These are phyloP conservation scores for Eurotiales sp. DNA, from an alignment of 2,329 filamentous ascomycete genomes.

Conservation along the genomic window DNA sequence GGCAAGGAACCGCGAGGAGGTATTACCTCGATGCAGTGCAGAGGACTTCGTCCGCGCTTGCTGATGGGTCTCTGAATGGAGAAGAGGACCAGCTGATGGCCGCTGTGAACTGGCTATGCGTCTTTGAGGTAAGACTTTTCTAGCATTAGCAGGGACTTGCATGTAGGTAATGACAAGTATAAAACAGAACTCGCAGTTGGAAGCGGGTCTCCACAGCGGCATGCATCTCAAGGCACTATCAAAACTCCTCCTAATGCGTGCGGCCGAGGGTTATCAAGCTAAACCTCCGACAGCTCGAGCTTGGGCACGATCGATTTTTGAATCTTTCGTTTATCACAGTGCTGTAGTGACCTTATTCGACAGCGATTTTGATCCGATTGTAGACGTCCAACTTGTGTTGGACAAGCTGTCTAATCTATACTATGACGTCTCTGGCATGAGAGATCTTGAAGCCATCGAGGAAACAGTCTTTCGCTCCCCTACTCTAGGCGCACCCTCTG, in stretches of 20 bases:
- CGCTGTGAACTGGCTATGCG: not conserved
- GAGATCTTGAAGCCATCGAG: not conserved
- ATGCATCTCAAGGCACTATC: not conserved
- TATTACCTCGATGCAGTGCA: not conserved
- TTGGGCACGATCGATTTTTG: not conserved
- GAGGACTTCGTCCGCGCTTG: not conserved
- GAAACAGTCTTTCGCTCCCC: not conserved
- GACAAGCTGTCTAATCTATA: not conserved
- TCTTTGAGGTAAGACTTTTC: not conserved
- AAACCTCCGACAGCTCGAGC: not conserved
- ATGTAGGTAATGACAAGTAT: not conserved
- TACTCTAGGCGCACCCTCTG: not conserved
- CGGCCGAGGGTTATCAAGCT: not conserved
- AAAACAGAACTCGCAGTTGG: not conserved
- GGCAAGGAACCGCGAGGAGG: not conserved
- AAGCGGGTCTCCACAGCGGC: not conserved
- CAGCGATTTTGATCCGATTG: not conserved
- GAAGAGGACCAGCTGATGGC: not conserved
- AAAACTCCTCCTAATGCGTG: not conserved
- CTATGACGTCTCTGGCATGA: not conserved
- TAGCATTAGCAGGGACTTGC: no score
- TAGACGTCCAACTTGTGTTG: not conserved
- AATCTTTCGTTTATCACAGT: not conserved
- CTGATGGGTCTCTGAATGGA: not conserved
- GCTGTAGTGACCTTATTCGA: not conserved